A percentile compares a stretch with the other conserved stretches of the same genome.
These are phyloP conservation scores for Corrigiola litoralis DNA, from an alignment of 179 eudicot genomes.

Conservation along the genomic window DNA sequence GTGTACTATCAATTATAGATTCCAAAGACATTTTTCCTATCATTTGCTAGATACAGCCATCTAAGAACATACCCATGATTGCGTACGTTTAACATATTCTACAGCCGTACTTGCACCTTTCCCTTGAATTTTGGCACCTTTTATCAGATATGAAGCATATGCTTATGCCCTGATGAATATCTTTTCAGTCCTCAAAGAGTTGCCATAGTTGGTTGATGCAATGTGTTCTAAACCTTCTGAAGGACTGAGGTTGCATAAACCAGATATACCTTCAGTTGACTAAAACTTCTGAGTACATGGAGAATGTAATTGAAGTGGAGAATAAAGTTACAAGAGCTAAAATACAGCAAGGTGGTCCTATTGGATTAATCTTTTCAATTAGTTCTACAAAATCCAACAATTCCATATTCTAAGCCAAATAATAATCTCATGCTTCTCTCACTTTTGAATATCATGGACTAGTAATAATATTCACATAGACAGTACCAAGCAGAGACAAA, in stretches of 20 bases:
- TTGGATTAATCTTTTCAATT: constrained; percentile 20
- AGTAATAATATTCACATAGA: constrained; percentile 40
- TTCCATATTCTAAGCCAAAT: constrained; percentile 15
- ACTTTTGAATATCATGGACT: constrained; percentile 28
- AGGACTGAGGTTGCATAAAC: not conserved
- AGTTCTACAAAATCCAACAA: constrained; percentile 21
- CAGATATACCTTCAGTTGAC: not conserved
- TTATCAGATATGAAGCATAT: constrained; percentile 10
- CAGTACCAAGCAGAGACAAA: constrained; percentile 27
- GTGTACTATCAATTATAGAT: not conserved
- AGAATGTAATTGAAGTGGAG: not conserved
- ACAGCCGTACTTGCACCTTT: constrained; percentile 18
- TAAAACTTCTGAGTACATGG: not conserved
- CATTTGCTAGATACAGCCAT: constrained; percentile 1
- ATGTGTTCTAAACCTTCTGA: not conserved
- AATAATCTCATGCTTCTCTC: constrained; percentile 25
- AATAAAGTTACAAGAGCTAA: not conserved
- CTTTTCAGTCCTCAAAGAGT: not conserved
- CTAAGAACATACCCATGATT: constrained; percentile 14
- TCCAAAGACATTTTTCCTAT: constrained; percentile 10
- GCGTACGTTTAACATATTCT: constrained; percentile 18
- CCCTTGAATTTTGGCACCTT: constrained; percentile 1
- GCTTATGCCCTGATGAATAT: constrained; percentile 14
- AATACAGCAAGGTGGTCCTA: constrained; percentile 1
- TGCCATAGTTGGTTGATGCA: constrained; percentile 6